Evolutionary conservation across 495 filamentous ascomycete genomes (phyloP).

Genomic region (Hypoxylon cercidicola): DNA sequence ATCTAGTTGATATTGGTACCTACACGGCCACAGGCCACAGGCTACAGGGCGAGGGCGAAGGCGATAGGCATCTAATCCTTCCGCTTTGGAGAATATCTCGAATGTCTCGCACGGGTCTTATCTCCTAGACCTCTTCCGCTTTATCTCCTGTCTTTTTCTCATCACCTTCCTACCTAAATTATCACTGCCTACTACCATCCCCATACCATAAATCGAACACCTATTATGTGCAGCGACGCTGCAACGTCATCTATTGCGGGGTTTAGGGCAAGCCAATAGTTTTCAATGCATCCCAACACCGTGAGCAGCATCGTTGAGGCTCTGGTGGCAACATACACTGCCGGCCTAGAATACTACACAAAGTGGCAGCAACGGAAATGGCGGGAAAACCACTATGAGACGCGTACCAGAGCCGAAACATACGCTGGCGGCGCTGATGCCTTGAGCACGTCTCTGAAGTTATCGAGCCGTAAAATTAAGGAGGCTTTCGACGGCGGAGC

Average conservation of each 20-base stretch:
- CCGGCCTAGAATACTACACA: conserved; percentile 50
- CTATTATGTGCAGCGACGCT: conserved; percentile 4
- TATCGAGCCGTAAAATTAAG: conserved; percentile 47
- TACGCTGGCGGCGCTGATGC: conserved; percentile 38
- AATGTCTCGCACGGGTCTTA: not conserved
- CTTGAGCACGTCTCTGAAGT: conserved; percentile 47
- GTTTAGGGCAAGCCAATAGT: conserved; percentile 20
- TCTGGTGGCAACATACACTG: conserved; percentile 45
- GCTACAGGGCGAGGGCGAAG: no score
- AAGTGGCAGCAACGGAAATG: conserved; percentile 47
- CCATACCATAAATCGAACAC: not conserved
- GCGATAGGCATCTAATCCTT: not conserved
- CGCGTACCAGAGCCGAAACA: conserved; percentile 22
- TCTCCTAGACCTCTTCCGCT: not conserved
- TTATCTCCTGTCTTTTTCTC: not conserved
- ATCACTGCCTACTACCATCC: not conserved
- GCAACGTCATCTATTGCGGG: conserved; percentile 11
- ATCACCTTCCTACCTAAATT: not conserved
- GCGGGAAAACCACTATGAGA: conserved; percentile 35
- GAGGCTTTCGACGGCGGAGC: conserved; percentile 49
- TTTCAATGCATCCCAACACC: conserved; percentile 46
- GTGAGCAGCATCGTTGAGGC: conserved; percentile 46
- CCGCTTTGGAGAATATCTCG: no score
- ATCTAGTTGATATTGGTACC: not conserved
- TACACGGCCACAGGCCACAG: no score